Evolutionary conservation across 2,329 filamentous ascomycete genomes (phyloP).

Genomic region (Ophiostoma perfectum): DNA sequence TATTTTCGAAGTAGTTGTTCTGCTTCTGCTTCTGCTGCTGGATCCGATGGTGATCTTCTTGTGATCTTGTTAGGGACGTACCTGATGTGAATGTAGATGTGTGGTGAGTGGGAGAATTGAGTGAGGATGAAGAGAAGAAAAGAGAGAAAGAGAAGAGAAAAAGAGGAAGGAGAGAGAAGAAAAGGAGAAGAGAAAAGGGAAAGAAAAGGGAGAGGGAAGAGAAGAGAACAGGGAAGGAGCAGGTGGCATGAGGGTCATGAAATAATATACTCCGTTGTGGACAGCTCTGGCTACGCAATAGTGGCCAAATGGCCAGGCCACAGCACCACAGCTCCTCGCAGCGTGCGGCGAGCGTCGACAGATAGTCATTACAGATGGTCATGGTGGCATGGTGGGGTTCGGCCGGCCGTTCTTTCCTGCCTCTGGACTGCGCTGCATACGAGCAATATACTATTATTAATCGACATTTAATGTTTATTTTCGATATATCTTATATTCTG

Average conservation of each 20-base stretch:
- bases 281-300: neutral
- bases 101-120: neutral
- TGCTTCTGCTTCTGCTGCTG: neutral
- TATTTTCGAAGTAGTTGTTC: neutral
- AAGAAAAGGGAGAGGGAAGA: neutral
- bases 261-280: conserved; percentile 10
- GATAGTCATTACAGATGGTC: conserved; percentile 10
- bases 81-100: conserved; percentile 11
- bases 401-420: conserved; percentile 1
- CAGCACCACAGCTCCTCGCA: neutral
- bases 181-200: conserved; percentile 6
- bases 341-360: neutral
- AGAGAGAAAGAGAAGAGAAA: neutral
- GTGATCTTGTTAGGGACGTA: conserved; percentile 1
- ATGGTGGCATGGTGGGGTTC: conserved; percentile 16
- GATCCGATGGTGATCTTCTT: neutral
- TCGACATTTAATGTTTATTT: no score
- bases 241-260: conserved; percentile 9
- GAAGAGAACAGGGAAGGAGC: conserved; percentile 7
- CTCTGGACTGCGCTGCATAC: neutral
- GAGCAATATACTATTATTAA: no score
- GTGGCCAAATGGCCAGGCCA: neutral
- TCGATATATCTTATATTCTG: no score
- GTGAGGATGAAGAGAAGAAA: neutral
- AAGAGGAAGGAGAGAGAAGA: neutral